A percentile compares a stretch with the other conserved stretches of the same genome.
These are phyloP conservation scores for Ogataea polymorpha DNA, from an alignment of 805 yeast species.

Conservation along the genomic window DNA sequence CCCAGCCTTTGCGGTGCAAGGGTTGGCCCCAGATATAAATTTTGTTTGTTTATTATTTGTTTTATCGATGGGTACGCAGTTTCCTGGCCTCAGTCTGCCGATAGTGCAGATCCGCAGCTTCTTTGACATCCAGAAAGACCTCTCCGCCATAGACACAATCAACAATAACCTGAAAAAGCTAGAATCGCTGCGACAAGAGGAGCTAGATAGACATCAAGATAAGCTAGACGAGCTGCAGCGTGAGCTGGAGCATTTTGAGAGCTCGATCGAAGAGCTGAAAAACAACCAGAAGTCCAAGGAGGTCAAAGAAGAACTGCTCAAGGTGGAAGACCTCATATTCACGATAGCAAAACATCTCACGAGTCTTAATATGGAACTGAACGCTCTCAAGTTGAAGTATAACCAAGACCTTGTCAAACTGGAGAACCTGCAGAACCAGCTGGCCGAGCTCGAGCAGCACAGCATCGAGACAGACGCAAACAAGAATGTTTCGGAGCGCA, in stretches of 20 bases:
- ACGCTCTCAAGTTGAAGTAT: conserved; percentile 37
- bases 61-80: conserved; percentile 15
- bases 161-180: conserved; percentile 17
- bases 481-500: conserved; percentile 31
- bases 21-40: neutral
- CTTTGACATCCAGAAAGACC: conserved; percentile 19
- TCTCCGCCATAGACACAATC: conserved; percentile 18
- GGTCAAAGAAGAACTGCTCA: conserved; percentile 31
- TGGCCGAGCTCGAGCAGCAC: conserved; percentile 19
- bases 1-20: conserved; percentile 5
- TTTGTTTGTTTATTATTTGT: conserved; percentile 7
- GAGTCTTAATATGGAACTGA: conserved; percentile 44
- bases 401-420: conserved; percentile 37
- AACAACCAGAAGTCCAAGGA: conserved; percentile 30
- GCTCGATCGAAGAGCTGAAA: conserved; percentile 26
- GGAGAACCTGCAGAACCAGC: conserved; percentile 31
- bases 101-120: conserved; percentile 19
- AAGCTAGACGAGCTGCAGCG: conserved; percentile 16
- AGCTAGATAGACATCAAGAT: conserved; percentile 13
- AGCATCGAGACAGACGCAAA: conserved; percentile 13
- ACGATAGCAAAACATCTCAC: conserved; percentile 51
- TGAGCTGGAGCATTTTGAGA: conserved; percentile 18
- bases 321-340: conserved; percentile 45
- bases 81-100: conserved; percentile 21
- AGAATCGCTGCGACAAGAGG: conserved; percentile 13